Evolutionary conservation across 768 basidiomycete genomes (phyloP).

Genomic region (Mycena pura): DNA sequence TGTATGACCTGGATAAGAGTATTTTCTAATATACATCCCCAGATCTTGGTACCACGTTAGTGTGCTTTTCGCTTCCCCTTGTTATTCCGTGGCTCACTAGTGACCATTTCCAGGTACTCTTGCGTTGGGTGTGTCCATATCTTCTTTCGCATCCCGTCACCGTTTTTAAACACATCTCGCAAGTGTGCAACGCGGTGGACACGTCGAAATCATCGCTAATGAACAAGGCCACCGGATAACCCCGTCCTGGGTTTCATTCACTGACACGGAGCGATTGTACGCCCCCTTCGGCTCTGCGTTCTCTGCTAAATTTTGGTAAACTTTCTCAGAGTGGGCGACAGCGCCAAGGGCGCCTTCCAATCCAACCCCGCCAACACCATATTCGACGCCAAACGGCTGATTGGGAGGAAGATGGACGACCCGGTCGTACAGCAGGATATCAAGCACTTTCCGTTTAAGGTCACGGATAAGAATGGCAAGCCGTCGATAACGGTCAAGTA

Average conservation of each 20-base stretch:
- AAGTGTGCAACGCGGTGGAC: slow-evolving; percentile 53
- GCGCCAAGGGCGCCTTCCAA: slow-evolving; percentile 51
- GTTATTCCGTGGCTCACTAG: slow-evolving; percentile 13
- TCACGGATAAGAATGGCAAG: slow-evolving; percentile 46
- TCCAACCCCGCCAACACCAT: slow-evolving; percentile 57
- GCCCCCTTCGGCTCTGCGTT: not conserved
- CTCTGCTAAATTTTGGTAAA: not conserved
- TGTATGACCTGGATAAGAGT: not conserved
- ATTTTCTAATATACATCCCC: slow-evolving; percentile 12
- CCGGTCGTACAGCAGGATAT: slow-evolving; percentile 51
- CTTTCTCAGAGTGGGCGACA: slow-evolving; percentile 43
- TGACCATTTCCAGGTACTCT: slow-evolving; percentile 66
- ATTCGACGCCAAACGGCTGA: slow-evolving; percentile 62
- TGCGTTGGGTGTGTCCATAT: slow-evolving; percentile 51
- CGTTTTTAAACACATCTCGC: not conserved
- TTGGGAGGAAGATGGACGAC: slow-evolving; percentile 53
- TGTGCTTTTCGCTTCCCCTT: not conserved
- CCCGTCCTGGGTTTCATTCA: slow-evolving; percentile 68
- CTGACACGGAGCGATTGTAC: slow-evolving; percentile 62
- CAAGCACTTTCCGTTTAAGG: slow-evolving; percentile 48
- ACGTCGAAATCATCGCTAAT: slow-evolving; percentile 65
- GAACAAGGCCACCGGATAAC: slow-evolving; percentile 69
- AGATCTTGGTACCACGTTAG: slow-evolving; percentile 84
- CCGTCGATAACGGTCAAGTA: slow-evolving; percentile 56
- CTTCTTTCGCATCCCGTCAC: not conserved